Evolutionary conservation across 179 eudicot genomes (phyloP).

Genomic region (Drosera spatulata): DNA sequence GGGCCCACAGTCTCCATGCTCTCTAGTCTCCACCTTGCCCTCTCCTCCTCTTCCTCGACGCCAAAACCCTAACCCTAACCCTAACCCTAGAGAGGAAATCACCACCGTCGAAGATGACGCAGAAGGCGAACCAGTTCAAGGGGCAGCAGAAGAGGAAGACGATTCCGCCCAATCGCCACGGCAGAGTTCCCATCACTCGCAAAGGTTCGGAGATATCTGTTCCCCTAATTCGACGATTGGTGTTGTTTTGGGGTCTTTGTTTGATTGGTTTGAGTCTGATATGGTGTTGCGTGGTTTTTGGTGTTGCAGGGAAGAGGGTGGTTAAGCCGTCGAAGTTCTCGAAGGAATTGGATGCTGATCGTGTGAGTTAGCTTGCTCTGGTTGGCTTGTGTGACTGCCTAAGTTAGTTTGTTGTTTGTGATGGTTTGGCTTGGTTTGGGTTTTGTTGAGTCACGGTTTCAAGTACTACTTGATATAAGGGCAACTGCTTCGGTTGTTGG

Average conservation of each 20-base stretch:
- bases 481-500: too few species aligned
- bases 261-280: neutral
- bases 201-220: constrained; percentile 32
- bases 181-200: constrained; percentile 45
- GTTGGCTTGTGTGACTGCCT: too few species aligned
- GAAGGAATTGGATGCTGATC: constrained; percentile 53
- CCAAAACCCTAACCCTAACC: too few species aligned
- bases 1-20: too few species aligned
- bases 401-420: too few species aligned
- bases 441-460: too few species aligned
- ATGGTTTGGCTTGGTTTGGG: too few species aligned
- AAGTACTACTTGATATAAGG: too few species aligned
- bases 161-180: constrained; percentile 68
- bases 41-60: too few species aligned
- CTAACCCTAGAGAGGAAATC: too few species aligned
- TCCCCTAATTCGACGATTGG: too few species aligned
- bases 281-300: constrained; percentile 3
- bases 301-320: constrained; percentile 44
- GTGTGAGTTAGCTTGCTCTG: constrained; percentile 18
- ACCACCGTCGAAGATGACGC: constrained; percentile 43
- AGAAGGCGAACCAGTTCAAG: constrained; percentile 59
- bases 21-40: too few species aligned
- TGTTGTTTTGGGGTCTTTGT: neutral
- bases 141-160: constrained; percentile 68
- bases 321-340: constrained; percentile 63